Conservation (phyloP, 2,329 filamentous ascomycete species). For the Cladosporium sp. region DNA sequence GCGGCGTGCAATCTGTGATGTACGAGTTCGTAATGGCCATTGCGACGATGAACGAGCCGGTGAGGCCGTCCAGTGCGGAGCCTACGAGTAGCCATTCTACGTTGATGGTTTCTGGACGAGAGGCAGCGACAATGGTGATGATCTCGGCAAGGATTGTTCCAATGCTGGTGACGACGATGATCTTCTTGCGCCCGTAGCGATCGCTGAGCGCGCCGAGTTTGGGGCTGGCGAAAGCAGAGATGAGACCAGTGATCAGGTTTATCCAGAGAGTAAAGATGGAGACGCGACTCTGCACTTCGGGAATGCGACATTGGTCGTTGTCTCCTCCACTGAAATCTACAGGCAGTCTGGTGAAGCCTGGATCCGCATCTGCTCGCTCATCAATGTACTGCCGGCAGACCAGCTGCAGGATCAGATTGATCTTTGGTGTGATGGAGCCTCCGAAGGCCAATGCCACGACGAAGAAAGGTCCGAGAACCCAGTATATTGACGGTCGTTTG, state of each 20-base stretch:
- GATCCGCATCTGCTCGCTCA: slow-evolving; percentile 57
- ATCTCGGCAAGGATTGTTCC: slow-evolving; percentile 72
- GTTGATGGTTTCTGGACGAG: slow-evolving; percentile 64
- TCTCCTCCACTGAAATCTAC: slow-evolving; percentile 59
- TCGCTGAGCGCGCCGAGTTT: slow-evolving; percentile 83
- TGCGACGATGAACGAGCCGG: slow-evolving; percentile 82
- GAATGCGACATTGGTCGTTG: slow-evolving; percentile 72
- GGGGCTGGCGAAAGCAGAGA: slow-evolving; percentile 77
- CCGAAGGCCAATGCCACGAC: slow-evolving; percentile 83
- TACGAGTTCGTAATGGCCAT: slow-evolving; percentile 80
- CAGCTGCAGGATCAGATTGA: slow-evolving; percentile 79
- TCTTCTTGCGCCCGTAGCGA: slow-evolving; percentile 69
- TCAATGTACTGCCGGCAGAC: slow-evolving; percentile 80
- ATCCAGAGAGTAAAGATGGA: slow-evolving; percentile 74
- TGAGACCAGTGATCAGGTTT: slow-evolving; percentile 66
- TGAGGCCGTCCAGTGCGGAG: slow-evolving; percentile 72
- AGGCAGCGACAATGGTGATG: slow-evolving; percentile 72
- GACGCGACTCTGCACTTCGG: slow-evolving; percentile 71
- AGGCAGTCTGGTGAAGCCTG: slow-evolving; percentile 56
- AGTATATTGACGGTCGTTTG: slow-evolving; percentile 65
- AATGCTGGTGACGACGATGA: slow-evolving; percentile 67
- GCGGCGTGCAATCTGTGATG: slow-evolving; percentile 79
- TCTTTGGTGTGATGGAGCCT: slow-evolving; percentile 75
- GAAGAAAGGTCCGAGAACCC: slow-evolving; percentile 75
- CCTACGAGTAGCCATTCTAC: slow-evolving; percentile 78